Base-by-base conservation (phyloP, 192 early-diverging fungal genomes). In the Funneliformis geosporum region DNA sequence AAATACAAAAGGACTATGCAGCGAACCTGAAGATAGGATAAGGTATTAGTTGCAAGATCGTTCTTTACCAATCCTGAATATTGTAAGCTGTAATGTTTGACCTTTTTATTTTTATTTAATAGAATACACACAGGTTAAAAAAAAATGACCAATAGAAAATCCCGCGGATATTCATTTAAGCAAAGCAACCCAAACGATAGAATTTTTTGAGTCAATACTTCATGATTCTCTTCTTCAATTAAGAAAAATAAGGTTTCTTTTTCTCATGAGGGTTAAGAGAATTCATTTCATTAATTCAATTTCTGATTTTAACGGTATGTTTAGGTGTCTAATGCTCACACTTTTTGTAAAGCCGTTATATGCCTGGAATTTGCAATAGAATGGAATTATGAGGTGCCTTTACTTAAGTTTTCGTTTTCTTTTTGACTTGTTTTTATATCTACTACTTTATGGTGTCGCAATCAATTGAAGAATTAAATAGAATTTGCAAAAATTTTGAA, bases 341-440 rank as follows among this genome's bases (percentile, higher is more conserved):
- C 76, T 21, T 78, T 68, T 68, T 64, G 44, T 21, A 64, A 44
- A 23, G 16, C 18, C 43, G 21, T 67, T 18, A 68, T 65, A 68
- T 27, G n/a, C 4, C 38, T 47, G 12, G 60, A 78, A 59, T 5
- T 78, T n/a, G 4, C 61, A 33, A 78, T 78, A 16, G 76, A 78
- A 47, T 78, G 76, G 76, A 67, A 60, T n/a, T 0, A 39, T 11
- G 39, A 78, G 8, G 76, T 78, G 50, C 28, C 10, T 28, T 47
- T 43, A 47, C n/a, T n/a, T n/a, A n/a, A n/a, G n/a, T 50, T 65
- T 40, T 27, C 33, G n/a, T n/a, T n/a, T n/a, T n/a, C n/a, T n/a
- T 33, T 33, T 33, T 33, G 33, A 33, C 33, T 25, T 42, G 6
- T 75, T 38, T 42, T 43, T 27, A 42, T 40, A 2, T 16, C 14